These are phyloP conservation scores for Geotrichum histeridarum DNA, from an alignment of 1,139 yeast species.

Conservation along the genomic window DNA sequence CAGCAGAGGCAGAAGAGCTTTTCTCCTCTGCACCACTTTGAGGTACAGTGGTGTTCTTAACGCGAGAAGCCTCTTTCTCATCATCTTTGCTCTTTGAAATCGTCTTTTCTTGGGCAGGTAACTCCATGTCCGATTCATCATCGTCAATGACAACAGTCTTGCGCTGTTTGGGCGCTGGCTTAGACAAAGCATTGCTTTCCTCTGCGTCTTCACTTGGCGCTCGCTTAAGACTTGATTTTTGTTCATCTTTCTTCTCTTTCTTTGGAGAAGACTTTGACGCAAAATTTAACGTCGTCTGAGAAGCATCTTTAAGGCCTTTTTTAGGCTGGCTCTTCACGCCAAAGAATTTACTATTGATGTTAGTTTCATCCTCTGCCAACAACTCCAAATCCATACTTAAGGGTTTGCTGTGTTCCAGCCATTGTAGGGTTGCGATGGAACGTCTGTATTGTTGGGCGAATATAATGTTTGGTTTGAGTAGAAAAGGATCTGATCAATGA, in stretches of 20 bases:
- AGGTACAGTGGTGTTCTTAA: background rate
- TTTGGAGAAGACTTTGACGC: background rate
- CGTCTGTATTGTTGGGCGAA: no score
- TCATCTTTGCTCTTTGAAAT: background rate
- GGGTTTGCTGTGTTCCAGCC: slow-evolving; percentile 8
- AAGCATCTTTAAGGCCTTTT: background rate
- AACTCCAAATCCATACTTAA: background rate
- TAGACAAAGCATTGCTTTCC: background rate
- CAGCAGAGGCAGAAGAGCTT: background rate
- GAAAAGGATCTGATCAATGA: no score
- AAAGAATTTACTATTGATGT: slow-evolving; percentile 1
- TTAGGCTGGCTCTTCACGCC: background rate
- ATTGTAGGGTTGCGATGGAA: background rate
- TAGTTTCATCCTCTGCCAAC: background rate
- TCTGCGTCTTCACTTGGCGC: background rate
- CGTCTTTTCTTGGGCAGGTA: background rate
- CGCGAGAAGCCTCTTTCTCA: background rate
- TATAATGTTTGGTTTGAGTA: no score
- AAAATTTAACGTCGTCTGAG: background rate
- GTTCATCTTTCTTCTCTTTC: background rate
- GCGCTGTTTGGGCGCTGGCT: slow-evolving; percentile 6
- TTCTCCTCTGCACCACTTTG: background rate
- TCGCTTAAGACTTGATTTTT: background rate
- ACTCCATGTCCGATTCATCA: background rate
- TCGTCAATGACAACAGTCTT: slow-evolving; percentile 4